These are phyloP conservation scores for Neocallimastix lanati DNA, from an alignment of 192 early-diverging fungal genomes.

Conservation along the genomic window DNA sequence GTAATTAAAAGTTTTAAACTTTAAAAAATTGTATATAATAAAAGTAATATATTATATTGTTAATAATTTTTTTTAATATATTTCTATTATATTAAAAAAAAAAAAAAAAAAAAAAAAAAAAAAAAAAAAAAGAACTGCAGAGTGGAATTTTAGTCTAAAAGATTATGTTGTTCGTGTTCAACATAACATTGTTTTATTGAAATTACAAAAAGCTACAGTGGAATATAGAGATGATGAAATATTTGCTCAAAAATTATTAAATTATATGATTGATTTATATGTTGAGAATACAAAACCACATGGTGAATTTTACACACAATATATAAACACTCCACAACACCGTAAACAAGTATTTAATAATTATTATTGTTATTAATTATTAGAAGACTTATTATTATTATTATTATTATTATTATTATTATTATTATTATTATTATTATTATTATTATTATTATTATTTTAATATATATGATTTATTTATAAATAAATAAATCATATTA, in stretches of 20 bases:
- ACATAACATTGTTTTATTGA: slow-evolving; percentile 20
- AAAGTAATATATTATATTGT: too few relatives aligned
- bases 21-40: too few relatives aligned
- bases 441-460: too few relatives aligned
- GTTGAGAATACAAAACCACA: not conserved
- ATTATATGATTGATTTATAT: not conserved
- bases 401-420: not conserved
- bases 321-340: not conserved
- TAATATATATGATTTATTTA: too few relatives aligned
- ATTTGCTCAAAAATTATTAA: not conserved
- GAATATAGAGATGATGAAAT: not conserved
- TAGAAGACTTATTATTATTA: too few relatives aligned
- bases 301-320: not conserved
- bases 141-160: slow-evolving; percentile 17
- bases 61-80: too few relatives aligned
- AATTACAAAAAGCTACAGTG: slow-evolving; percentile 6
- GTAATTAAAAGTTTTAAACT: not conserved
- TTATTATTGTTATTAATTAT: too few relatives aligned
- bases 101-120: too few relatives aligned
- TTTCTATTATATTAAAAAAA: too few relatives aligned
- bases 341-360: not conserved
- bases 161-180: slow-evolving; percentile 31
- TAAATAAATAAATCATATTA: too few relatives aligned
- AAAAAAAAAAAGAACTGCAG: slow-evolving; percentile 11
- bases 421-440: too few relatives aligned